Conservation (phyloP, 768 basidiomycete species). For the Phylloporus scabripes region DNA sequence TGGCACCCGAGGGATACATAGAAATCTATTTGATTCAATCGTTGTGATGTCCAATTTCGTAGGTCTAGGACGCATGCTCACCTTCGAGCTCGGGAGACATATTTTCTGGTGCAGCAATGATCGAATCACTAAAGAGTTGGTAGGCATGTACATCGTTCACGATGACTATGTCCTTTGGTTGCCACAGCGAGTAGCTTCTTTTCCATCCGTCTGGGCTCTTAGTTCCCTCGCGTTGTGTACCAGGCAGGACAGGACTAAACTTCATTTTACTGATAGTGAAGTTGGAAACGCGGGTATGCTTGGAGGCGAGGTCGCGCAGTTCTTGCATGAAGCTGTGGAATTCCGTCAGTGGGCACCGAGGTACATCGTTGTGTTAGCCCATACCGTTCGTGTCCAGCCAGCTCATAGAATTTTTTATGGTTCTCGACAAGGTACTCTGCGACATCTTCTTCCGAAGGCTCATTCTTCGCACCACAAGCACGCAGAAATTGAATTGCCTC, state of each 20-base stretch:
- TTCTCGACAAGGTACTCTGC: conserved; percentile 59
- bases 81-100: not conserved
- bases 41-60: not conserved
- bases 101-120: not conserved
- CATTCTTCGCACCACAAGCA: conserved; percentile 76
- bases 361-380: not conserved
- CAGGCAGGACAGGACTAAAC: not conserved
- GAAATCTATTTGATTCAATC: not conserved
- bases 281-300: not conserved
- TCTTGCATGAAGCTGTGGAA: not conserved
- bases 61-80: not conserved
- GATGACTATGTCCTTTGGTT: not conserved
- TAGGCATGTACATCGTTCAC: not conserved
- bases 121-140: not conserved
- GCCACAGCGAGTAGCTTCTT: not conserved
- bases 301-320: not conserved
- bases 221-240: not conserved
- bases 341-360: not conserved
- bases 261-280: not conserved
- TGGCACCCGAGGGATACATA: not conserved
- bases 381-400: conserved; percentile 46
- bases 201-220: not conserved
- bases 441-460: conserved; percentile 78
- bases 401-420: conserved; percentile 60
- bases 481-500: conserved; percentile 74